Evolutionary conservation across 1,284 basidiomycete genomes (phyloP), one percentile per base, ranked within the genome.

Genomic region (Leccinum angustisporum): DNA sequence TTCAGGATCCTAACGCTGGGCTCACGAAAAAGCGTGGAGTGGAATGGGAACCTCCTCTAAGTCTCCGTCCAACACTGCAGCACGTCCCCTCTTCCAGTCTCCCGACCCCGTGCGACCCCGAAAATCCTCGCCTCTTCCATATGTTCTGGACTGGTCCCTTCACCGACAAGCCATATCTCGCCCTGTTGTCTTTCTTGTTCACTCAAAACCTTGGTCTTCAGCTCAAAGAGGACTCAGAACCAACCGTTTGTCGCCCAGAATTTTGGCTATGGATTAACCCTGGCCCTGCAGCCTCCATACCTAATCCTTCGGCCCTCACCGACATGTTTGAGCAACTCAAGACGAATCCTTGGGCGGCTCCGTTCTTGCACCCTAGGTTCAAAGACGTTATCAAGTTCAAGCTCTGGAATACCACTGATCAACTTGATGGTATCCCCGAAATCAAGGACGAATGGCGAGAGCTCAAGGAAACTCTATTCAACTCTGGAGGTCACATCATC

Each of bases 201-300:
- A 91, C 90, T 1, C 90, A 92, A 69, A 90, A 90, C 67, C 77
- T 87, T n/a, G 86, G 84, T 14, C 79, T 92, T 34, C 81, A 88
- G 67, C 72, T 80, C 31, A 74, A 78, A 62, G 73, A 75, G 54
- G 76, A 77, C 25, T 60, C 69, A 0, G 69, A 75, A 11, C 72
- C 75, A 8, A 61, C 74, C 34, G 76, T 83, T 11, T 92, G 90
- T 72, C 80, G 88, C 31, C 87, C 90, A 2, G 84, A 90, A 67
- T 87, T 95, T 68, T 94, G 91, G 92, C 77, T 94, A 59, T 95
- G 93, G 93, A 93, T 95, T 72, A 94, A 93, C 67, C 91, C 77
- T 72, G 92, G 92, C 69, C 88, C 76, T 65, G 90, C 77, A 69
- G 84, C 85, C 2, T 81, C 87, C 4, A 82, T 92, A 1, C 91